A percentile compares a stretch with the other conserved stretches of the same genome.
Evolutionary conservation across 176 grass and related monocot species (phyloP).

Genomic region (Cymbopogon citratus): DNA sequence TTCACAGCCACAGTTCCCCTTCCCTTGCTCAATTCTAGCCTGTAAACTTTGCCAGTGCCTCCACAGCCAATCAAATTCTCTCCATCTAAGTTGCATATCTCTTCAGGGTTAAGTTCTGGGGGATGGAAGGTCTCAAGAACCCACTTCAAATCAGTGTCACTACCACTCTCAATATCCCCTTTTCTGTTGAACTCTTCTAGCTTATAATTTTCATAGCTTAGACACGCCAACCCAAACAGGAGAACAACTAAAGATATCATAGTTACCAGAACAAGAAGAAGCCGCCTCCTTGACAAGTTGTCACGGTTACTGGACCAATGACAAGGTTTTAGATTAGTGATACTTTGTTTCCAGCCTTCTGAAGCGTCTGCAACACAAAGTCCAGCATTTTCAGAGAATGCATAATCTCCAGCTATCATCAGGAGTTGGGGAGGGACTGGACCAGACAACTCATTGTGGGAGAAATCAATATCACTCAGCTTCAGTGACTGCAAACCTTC

Average conservation of each 20-base stretch:
- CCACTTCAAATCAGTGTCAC: constrained; percentile 46
- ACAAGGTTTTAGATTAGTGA: constrained; percentile 54
- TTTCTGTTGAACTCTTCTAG: constrained; percentile 49
- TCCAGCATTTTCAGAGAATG: constrained; percentile 61
- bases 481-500: constrained; percentile 59
- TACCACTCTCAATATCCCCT: constrained; percentile 37
- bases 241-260: constrained; percentile 47
- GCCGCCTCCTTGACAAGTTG: constrained; percentile 26
- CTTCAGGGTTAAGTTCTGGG: constrained; percentile 44
- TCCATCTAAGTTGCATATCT: constrained; percentile 48
- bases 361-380: constrained; percentile 53
- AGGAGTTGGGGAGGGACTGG: constrained; percentile 61
- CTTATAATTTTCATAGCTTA: constrained; percentile 72
- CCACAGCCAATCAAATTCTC: constrained; percentile 60
- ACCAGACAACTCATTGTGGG: constrained; percentile 78
- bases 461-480: constrained; percentile 72
- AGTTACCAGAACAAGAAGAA: constrained; percentile 43
- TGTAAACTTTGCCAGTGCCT: constrained; percentile 62
- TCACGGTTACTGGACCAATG: constrained; percentile 28
- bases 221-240: constrained; percentile 43
- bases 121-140: constrained; percentile 60
- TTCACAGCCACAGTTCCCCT: constrained; percentile 65
- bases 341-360: constrained; percentile 30
- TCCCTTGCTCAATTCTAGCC: constrained; percentile 54
- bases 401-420: constrained; percentile 64